Evolutionary conservation across 192 early-diverging fungal genomes (phyloP).

Genomic region (Spizellomyces punctatus): DNA sequence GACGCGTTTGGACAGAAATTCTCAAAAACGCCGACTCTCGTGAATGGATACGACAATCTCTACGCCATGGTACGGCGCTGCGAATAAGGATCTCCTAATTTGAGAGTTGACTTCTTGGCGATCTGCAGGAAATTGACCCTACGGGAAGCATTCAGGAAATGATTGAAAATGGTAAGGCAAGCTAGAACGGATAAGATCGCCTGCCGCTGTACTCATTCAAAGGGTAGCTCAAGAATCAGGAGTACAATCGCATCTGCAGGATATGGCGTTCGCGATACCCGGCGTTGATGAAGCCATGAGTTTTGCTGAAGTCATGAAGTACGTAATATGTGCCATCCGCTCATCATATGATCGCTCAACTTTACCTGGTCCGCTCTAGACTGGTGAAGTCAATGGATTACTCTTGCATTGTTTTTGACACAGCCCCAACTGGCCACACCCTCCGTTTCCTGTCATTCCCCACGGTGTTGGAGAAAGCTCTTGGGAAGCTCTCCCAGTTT

Average conservation of each 20-base stretch:
- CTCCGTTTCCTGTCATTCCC: slow-evolving; percentile 99
- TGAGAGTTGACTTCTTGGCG: neutral
- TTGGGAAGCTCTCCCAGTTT: slow-evolving; percentile 92
- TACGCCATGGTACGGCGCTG: slow-evolving; percentile 82
- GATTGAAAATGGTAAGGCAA: slow-evolving; percentile 81
- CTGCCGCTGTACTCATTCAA: neutral
- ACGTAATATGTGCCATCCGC: slow-evolving; percentile 19
- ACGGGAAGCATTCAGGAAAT: slow-evolving; percentile 97
- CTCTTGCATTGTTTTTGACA: slow-evolving; percentile 98
- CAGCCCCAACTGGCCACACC: slow-evolving; percentile 98
- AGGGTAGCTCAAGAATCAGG: slow-evolving; percentile 46
- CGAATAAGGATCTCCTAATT: neutral
- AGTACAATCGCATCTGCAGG: slow-evolving; percentile 70
- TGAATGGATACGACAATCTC: slow-evolving; percentile 94
- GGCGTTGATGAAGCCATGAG: slow-evolving; percentile 99
- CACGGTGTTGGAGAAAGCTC: slow-evolving; percentile 93
- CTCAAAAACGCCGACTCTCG: slow-evolving; percentile 89
- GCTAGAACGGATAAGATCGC: neutral
- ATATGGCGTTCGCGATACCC: slow-evolving; percentile 98
- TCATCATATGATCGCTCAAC: neutral
- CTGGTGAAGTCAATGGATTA: slow-evolving; percentile 99
- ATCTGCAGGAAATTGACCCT: slow-evolving; percentile 93
- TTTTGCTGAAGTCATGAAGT: slow-evolving; percentile 99
- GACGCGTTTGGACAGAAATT: slow-evolving; percentile 99
- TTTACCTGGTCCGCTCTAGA: slow-evolving; percentile 34